These are phyloP conservation scores for Punctularia strigosozonata DNA, from an alignment of 768 basidiomycete species.

Conservation along the genomic window DNA sequence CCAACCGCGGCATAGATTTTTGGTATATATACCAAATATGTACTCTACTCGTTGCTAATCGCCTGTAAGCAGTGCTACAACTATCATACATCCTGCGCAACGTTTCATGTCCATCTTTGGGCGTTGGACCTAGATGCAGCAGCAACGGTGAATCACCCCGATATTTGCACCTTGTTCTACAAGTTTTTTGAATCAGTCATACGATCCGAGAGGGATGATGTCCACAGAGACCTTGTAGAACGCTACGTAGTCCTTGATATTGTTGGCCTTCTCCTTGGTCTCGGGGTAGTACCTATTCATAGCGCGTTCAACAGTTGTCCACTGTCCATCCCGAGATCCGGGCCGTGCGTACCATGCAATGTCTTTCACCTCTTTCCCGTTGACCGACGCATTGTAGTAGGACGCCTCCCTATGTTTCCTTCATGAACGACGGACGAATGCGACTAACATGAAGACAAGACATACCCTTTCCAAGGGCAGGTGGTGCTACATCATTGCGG, in stretches of 20 bases:
- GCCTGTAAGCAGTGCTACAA: too few relatives aligned
- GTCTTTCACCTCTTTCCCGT: constrained; percentile 38
- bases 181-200: too few relatives aligned
- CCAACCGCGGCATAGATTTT: too few relatives aligned
- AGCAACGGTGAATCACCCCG: too few relatives aligned
- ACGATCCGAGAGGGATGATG: too few relatives aligned
- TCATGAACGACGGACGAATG: constrained; percentile 1
- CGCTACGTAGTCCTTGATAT: constrained; percentile 58
- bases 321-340: not conserved
- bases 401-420: constrained; percentile 36
- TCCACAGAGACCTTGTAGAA: constrained; percentile 87
- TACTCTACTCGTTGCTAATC: too few relatives aligned
- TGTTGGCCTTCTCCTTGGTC: constrained; percentile 40
- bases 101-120: too few relatives aligned
- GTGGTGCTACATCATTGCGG: constrained; percentile 23
- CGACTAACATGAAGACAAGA: not conserved
- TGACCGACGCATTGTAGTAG: constrained; percentile 49
- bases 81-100: too few relatives aligned
- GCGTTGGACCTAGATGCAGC: too few relatives aligned
- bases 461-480: constrained; percentile 70
- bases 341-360: constrained; percentile 46
- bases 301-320: not conserved
- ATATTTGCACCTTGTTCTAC: too few relatives aligned
- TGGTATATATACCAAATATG: too few relatives aligned
- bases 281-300: constrained; percentile 54